Evolutionary conservation across 352 stramenopile species (phyloP).

Genomic region (Achlya hypogyna): DNA sequence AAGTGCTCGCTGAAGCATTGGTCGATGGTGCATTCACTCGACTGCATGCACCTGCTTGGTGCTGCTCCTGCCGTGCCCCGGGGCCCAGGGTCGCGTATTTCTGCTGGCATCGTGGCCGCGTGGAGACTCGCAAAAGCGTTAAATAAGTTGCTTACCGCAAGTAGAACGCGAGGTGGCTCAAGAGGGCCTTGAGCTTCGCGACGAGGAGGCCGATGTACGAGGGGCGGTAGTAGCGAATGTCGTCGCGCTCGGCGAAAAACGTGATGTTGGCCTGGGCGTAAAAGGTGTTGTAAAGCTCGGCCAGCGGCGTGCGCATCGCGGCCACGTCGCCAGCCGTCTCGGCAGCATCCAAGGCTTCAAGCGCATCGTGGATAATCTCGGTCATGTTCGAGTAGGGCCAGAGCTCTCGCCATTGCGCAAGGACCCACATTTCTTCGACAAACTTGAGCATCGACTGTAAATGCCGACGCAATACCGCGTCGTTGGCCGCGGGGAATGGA

Average conservation of each 20-base stretch:
- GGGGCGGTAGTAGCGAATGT: background rate
- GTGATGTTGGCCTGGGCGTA: slow-evolving; percentile 2
- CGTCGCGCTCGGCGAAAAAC: background rate
- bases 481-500: background rate
- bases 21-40: too few relatives aligned
- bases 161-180: background rate
- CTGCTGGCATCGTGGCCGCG: too few relatives aligned
- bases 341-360: background rate
- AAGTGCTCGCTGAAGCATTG: too few relatives aligned
- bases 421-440: slow-evolving; percentile 6
- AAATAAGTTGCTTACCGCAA: background rate
- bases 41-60: too few relatives aligned
- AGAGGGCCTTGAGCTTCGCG: background rate
- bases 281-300: background rate
- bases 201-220: slow-evolving; percentile 4
- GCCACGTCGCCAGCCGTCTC: background rate
- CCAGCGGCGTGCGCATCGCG: background rate
- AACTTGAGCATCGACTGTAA: background rate
- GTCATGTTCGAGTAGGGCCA: slow-evolving; percentile 6
- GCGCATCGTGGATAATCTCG: background rate
- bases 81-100: too few relatives aligned
- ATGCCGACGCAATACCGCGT: background rate
- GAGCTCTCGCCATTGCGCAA: slow-evolving; percentile 1
- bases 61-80: too few relatives aligned
- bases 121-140: background rate